Conservation (phyloP, 2,329 filamentous ascomycete species). For the Pyrenophora seminiperda region DNA sequence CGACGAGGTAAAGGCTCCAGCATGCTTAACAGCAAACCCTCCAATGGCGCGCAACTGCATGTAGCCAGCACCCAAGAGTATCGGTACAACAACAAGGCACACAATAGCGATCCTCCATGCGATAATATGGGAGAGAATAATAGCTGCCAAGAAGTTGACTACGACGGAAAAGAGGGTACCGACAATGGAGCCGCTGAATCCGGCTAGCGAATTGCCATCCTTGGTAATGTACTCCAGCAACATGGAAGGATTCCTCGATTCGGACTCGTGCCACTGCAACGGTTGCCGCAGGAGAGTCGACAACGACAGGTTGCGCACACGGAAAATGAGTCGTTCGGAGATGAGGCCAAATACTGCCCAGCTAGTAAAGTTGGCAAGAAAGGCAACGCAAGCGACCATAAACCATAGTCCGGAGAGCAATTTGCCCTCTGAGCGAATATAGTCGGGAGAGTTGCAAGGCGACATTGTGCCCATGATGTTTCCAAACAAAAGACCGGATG, state of each 20-base stretch:
- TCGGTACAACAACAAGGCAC: conserved; percentile 69
- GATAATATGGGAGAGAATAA: conserved; percentile 71
- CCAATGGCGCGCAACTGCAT: conserved; percentile 69
- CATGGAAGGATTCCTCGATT: conserved; percentile 63
- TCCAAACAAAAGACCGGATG: conserved; percentile 64
- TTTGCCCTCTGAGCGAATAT: conserved; percentile 57
- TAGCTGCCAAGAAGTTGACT: conserved; percentile 70
- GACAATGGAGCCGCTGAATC: conserved; percentile 71
- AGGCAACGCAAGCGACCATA: conserved; percentile 63
- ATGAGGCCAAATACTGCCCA: conserved; percentile 63
- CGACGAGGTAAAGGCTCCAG: conserved; percentile 57
- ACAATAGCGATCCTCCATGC: conserved; percentile 79
- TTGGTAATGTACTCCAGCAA: conserved; percentile 71
- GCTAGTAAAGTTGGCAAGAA: conserved; percentile 66
- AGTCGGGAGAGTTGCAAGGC: conserved; percentile 56
- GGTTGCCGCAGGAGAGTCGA: conserved; percentile 69
- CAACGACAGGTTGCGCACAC: conserved; percentile 67
- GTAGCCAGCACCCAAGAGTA: conserved; percentile 70
- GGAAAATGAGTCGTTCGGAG: conserved; percentile 69
- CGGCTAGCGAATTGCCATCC: conserved; percentile 69
- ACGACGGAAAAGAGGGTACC: conserved; percentile 71
- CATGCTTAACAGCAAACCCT: conserved; percentile 61
- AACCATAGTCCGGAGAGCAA: conserved; percentile 66
- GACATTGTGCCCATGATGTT: conserved; percentile 63
- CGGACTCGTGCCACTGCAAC: conserved; percentile 72